Conservation (phyloP, 2,329 filamentous ascomycete genomes). For the Hypocreales sp. region DNA sequence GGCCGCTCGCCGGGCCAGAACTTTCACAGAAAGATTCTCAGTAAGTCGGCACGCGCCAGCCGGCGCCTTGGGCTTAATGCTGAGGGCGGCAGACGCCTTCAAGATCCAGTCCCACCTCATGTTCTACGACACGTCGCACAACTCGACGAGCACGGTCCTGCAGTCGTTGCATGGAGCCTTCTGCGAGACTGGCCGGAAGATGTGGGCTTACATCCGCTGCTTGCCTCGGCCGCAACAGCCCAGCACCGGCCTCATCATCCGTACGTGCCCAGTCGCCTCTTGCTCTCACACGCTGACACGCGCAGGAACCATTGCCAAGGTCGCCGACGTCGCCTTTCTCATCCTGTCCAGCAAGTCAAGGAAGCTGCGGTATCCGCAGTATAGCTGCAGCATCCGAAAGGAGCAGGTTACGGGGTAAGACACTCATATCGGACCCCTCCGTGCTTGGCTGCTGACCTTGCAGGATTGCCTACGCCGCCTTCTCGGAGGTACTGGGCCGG, state of each 20-base stretch:
- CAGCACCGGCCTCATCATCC: constrained; percentile 41
- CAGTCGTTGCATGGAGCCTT: constrained; percentile 65
- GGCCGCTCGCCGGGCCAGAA: constrained; percentile 56
- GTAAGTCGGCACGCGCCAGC: constrained; percentile 24
- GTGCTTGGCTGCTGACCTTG: not conserved
- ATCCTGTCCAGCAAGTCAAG: constrained; percentile 44
- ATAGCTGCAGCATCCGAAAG: constrained; percentile 43
- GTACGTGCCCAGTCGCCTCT: too few species aligned
- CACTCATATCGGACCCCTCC: not conserved
- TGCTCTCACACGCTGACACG: too few species aligned
- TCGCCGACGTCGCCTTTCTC: constrained; percentile 47
- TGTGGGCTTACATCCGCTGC: constrained; percentile 44
- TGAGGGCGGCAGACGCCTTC: constrained; percentile 38
- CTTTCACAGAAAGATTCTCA: constrained; percentile 67
- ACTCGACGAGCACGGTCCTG: constrained; percentile 52
- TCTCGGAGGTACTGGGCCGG: constrained; percentile 46
- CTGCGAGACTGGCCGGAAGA: constrained; percentile 62
- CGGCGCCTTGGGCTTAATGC: not conserved
- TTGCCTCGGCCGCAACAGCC: constrained; percentile 44
- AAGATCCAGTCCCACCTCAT: constrained; percentile 75
- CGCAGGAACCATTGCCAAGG: constrained; percentile 46
- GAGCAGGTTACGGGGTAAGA: constrained; percentile 47
- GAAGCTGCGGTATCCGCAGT: constrained; percentile 28
- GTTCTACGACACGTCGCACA: constrained; percentile 70
- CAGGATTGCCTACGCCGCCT: constrained; percentile 57